Base-by-base conservation (phyloP, 495 filamentous ascomycete species). In the Neurospora sublineolata region DNA sequence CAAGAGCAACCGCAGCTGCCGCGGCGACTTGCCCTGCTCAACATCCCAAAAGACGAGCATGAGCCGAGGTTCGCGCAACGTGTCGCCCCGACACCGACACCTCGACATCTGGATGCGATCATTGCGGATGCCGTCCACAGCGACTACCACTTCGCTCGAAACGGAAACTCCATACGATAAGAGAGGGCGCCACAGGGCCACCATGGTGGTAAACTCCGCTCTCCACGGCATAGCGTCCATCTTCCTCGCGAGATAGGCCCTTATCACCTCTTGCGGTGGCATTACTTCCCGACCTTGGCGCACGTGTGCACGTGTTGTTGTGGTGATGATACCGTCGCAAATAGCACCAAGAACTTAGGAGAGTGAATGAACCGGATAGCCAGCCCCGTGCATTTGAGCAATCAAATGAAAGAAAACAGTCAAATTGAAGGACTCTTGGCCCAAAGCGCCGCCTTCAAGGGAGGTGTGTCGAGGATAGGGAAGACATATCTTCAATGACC, bases 351-450 rank as follows among this genome's bases (percentile, higher is more conserved):
- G 71, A 12, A 82, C 67, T 5, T 37, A 41, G 1, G 79, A 78
- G 7, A 80, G 73, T 79, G 80, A 83, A 33, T 83, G 80, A 3
- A 77, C 73, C 5, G 80, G 79, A 64, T 82, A 83, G 14, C 82
- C 27, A 64, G 18, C 81, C 44, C 78, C 73, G 16, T 69, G 71
- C n/a, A 80, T 68, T 39, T 78, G 74, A 2, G 69, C 69, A 3
- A 82, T 68, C n/a, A 81, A 73, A 14, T 76, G 77, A 23, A 81
- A 27, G 58, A 81, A 76, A 27, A 67, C 72, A 2, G 76, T 78
- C 30, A 79, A 72, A 60, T 82, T 81, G 9, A 80, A 70, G 8
- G 81, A 80, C 5, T 76, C 74, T 20, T 74, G 70, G 14, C 78
- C 68, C 5, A 58, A 58, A 2, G n/a, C 37, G 23, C 27, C n/a